A percentile compares a stretch with the other conserved stretches of the same genome.
Evolutionary conservation across 768 basidiomycete species (phyloP).

Genomic region (Serendipita sp.): DNA sequence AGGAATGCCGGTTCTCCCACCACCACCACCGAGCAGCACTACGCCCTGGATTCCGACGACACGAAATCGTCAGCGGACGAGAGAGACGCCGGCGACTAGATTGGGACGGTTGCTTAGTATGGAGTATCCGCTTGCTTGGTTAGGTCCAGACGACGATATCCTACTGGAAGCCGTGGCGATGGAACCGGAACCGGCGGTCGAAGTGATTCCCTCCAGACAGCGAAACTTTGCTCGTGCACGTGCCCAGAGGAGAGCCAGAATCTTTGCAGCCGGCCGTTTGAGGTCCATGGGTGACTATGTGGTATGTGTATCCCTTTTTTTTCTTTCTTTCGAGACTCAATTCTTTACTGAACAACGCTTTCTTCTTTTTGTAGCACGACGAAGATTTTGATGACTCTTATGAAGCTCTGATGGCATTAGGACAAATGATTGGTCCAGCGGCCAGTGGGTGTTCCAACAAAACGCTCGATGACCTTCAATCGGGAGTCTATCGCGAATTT

Average conservation of each 20-base stretch:
- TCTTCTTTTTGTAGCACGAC: background rate
- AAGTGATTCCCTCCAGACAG: too few species aligned
- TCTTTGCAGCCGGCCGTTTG: background rate
- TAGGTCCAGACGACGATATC: background rate
- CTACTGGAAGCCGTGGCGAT: background rate
- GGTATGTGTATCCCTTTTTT: background rate
- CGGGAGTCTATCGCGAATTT: background rate
- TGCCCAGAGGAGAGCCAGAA: too few species aligned
- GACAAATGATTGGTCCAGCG: background rate
- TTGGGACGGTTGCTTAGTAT: background rate
- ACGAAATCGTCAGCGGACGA: too few species aligned
- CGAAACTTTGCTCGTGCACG: background rate
- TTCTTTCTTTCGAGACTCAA: too few species aligned
- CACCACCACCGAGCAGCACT: background rate
- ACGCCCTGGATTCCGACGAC: background rate
- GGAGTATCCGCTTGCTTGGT: background rate
- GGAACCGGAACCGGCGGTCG: background rate
- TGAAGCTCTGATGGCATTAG: background rate
- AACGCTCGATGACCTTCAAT: background rate
- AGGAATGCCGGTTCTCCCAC: too few species aligned
- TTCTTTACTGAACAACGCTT: too few species aligned
- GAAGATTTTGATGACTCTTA: slow-evolving; percentile 3
- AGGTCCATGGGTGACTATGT: background rate
- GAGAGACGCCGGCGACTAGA: background rate
- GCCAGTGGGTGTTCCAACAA: background rate